Evolutionary conservation across 768 basidiomycete genomes (phyloP).

Genomic region (Trametes cinnabarina): DNA sequence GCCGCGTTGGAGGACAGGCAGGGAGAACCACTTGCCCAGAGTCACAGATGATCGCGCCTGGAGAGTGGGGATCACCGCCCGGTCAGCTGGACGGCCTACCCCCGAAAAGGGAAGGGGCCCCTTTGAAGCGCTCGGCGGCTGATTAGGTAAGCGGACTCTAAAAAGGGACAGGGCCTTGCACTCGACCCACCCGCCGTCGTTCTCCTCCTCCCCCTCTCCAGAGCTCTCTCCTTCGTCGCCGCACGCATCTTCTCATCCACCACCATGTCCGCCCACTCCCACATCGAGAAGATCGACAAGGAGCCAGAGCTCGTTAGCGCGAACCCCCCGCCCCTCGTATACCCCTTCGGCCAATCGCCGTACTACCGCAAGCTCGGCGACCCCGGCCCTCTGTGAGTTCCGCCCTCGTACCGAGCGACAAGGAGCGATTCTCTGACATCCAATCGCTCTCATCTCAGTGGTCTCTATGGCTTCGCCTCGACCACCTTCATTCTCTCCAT

Average conservation of each 20-base stretch:
- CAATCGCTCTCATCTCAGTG: constrained; percentile 40
- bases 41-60: constrained; percentile 12
- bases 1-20: neutral
- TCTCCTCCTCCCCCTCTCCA: neutral
- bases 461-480: constrained; percentile 80
- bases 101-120: constrained; percentile 1
- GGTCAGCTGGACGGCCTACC: constrained; percentile 12
- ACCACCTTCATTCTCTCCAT: constrained; percentile 79
- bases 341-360: constrained; percentile 7
- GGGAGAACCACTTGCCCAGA: neutral
- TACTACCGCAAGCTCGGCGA: constrained; percentile 45
- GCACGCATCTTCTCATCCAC: neutral
- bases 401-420: constrained; percentile 1
- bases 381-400: constrained; percentile 54
- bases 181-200: neutral
- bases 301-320: constrained; percentile 17
- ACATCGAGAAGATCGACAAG: constrained; percentile 28
- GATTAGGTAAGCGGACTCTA: constrained; percentile 12
- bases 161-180: neutral
- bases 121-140: neutral
- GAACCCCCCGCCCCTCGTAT: constrained; percentile 9
- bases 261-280: constrained; percentile 22
- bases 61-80: constrained; percentile 1
- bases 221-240: constrained; percentile 4
- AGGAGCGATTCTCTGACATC: constrained; percentile 1